These are phyloP conservation scores for Eucalyptus tenuipes DNA, from an alignment of 345 rosid species.

Conservation along the genomic window DNA sequence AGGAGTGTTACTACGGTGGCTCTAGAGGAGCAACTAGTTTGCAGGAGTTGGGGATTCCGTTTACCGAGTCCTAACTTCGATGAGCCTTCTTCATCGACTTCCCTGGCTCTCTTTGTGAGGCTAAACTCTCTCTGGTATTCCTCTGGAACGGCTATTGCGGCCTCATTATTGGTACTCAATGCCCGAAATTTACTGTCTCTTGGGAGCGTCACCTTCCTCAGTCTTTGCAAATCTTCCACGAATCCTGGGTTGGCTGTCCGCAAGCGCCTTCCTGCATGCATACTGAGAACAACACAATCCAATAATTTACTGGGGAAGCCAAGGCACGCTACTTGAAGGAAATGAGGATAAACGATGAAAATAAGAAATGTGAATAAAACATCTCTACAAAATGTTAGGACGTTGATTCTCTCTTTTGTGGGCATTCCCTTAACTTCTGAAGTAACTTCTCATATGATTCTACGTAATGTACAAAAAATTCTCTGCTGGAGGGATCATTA, in stretches of 20 bases:
- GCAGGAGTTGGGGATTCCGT: neutral
- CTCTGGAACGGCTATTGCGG: neutral
- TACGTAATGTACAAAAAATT: neutral
- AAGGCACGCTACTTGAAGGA: neutral
- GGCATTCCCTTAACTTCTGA: neutral
- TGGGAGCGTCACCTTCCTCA: constrained; percentile 38
- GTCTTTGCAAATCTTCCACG: constrained; percentile 98
- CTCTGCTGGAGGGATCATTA: neutral
- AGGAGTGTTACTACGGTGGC: neutral
- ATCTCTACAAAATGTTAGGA: neutral
- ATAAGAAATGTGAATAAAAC: neutral
- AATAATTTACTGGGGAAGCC: neutral
- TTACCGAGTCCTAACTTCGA: neutral
- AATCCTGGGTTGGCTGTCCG: constrained; percentile 94
- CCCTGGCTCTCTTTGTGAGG: neutral
- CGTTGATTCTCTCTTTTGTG: neutral
- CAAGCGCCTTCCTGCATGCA: constrained; percentile 99
- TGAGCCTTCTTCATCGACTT: neutral
- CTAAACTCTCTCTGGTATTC: neutral
- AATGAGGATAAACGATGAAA: neutral
- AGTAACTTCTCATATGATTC: neutral
- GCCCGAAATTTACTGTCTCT: constrained; percentile 13
- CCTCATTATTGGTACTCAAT: neutral
- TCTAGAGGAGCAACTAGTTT: neutral
- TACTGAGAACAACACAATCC: constrained; percentile 33